These are phyloP conservation scores for Fagopyrum esculentum DNA, from an alignment of 148 eudicot species.

Conservation along the genomic window DNA sequence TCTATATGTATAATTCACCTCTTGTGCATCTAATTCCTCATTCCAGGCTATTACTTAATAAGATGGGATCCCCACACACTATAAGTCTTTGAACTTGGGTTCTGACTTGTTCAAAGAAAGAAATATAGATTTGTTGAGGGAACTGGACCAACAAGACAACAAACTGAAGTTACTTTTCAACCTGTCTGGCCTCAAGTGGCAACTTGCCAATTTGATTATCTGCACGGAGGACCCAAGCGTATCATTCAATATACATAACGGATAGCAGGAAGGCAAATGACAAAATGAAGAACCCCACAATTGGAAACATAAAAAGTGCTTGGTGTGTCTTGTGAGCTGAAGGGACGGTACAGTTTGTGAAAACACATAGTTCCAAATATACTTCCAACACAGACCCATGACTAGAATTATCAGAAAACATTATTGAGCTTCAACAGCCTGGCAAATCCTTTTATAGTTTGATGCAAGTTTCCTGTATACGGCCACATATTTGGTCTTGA, in stretches of 20 bases:
- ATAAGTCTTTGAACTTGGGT: not conserved
- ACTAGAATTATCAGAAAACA: not conserved
- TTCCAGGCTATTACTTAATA: constrained; percentile 5
- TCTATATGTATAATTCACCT: not conserved
- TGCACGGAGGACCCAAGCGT: not conserved
- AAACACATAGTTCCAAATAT: not conserved
- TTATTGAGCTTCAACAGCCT: not conserved
- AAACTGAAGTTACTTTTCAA: not conserved
- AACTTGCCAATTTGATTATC: not conserved
- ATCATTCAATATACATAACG: not conserved
- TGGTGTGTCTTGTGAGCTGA: not conserved
- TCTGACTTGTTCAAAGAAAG: not conserved
- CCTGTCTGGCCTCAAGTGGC: constrained; percentile 6
- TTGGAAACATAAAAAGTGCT: not conserved
- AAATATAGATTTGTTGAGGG: not conserved
- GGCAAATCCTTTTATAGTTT: not conserved
- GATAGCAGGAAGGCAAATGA: not conserved
- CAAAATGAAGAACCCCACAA: not conserved
- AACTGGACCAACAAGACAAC: not conserved
- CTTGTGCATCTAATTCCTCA: not conserved
- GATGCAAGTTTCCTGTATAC: not conserved
- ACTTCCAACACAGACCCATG: not conserved
- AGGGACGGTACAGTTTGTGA: not conserved
- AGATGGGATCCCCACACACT: constrained; percentile 6
- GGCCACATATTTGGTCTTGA: not conserved